A percentile compares a stretch with the other conserved stretches of the same genome.
Evolutionary conservation across 2,329 filamentous ascomycete species (phyloP).

Genomic region (Talaromyces sp.): DNA sequence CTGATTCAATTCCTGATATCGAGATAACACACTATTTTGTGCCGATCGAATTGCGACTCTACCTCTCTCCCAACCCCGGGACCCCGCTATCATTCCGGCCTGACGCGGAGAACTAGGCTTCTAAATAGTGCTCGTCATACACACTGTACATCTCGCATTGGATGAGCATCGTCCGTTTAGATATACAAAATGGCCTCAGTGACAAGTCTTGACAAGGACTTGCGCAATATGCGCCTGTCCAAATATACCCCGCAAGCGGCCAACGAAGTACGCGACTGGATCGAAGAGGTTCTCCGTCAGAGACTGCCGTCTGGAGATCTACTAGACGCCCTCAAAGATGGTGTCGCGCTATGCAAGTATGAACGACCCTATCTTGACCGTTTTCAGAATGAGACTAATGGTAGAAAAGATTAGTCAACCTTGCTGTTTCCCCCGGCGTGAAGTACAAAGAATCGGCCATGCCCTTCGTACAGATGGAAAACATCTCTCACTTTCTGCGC

Average conservation of each 20-base stretch:
- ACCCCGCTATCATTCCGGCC: conserved; percentile 16
- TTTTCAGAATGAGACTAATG: conserved; percentile 8
- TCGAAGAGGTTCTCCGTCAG: conserved; percentile 75
- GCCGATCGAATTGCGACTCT: neutral
- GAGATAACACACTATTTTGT: neutral
- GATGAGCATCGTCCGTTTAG: neutral
- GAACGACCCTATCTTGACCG: neutral
- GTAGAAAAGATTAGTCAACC: conserved; percentile 70
- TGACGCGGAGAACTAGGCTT: conserved; percentile 16
- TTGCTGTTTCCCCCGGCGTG: conserved; percentile 71
- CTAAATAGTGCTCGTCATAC: neutral
- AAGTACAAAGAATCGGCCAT: conserved; percentile 89
- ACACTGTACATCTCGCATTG: neutral
- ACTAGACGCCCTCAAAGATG: conserved; percentile 82
- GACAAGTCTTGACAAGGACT: conserved; percentile 86
- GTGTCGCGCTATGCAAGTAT: conserved; percentile 87
- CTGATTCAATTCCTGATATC: neutral
- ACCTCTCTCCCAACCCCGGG: neutral
- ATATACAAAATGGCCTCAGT: conserved; percentile 78
- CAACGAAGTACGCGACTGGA: conserved; percentile 80
- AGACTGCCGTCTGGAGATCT: conserved; percentile 70
- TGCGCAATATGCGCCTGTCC: conserved; percentile 86
- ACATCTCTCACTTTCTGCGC: conserved; percentile 91
- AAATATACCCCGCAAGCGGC: conserved; percentile 90
- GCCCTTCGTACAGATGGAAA: conserved; percentile 99